Conservation (phyloP, 2,329 filamentous ascomycete genomes). For the Chalaropsis thielavioides region DNA sequence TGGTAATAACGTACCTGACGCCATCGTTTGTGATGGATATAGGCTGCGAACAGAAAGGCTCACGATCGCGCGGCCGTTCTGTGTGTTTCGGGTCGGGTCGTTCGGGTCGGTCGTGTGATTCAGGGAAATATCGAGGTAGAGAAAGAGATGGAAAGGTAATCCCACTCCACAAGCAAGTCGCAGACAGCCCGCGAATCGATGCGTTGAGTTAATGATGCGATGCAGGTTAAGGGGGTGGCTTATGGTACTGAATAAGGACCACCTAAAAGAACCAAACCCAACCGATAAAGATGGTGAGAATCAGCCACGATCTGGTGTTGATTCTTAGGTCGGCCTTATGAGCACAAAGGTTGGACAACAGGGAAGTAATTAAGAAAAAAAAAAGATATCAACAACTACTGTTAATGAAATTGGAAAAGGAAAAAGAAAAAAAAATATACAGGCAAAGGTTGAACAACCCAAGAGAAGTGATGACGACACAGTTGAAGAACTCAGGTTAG, state of each 20-base stretch:
- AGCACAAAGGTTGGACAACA: neutral
- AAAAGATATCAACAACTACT: neutral
- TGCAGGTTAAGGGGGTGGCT: conserved; percentile 7
- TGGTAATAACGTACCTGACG: neutral
- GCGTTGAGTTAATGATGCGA: neutral
- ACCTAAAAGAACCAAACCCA: neutral
- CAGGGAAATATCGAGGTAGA: neutral
- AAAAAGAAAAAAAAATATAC: neutral
- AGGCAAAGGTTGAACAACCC: neutral
- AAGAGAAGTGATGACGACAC: conserved; percentile 2
- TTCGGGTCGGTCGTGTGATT: too few relatives aligned
- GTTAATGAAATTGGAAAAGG: neutral
- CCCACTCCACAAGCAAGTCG: neutral
- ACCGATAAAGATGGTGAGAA: neutral
- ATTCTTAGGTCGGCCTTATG: neutral
- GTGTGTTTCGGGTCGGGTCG: neutral
- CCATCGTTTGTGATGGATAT: neutral
- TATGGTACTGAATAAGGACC: neutral
- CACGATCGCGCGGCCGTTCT: neutral
- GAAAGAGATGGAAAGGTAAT: neutral
- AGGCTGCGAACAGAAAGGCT: neutral
- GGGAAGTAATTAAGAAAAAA: neutral
- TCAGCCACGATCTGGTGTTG: neutral
- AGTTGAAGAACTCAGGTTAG: neutral
- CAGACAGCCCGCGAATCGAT: neutral